Percentiles rank a stretch among this genome's conserved stretches.
Evolutionary conservation across 257 asterid genomes (phyloP).

Genomic region (Nicotiana paniculata): DNA sequence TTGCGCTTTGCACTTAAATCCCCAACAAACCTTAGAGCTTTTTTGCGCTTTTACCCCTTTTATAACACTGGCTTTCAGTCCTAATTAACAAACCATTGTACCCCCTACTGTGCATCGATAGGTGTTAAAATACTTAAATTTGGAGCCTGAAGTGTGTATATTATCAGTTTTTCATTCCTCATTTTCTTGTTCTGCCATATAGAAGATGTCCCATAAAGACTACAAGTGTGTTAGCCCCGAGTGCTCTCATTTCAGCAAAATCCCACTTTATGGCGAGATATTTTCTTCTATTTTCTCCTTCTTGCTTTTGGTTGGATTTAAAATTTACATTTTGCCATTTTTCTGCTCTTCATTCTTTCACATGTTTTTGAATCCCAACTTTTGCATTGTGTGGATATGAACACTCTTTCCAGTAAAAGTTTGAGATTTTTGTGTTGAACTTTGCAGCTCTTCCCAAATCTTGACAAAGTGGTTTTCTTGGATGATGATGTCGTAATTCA

Average conservation of each 20-base stretch:
- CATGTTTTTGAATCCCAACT: neutral
- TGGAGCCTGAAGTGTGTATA: neutral
- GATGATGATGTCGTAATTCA: slow-evolving; percentile 91
- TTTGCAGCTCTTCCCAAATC: slow-evolving; percentile 90
- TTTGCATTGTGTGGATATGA: neutral
- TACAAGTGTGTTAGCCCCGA: neutral
- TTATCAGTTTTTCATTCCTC: neutral
- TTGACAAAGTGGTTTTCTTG: slow-evolving; percentile 90
- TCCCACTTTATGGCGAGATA: neutral
- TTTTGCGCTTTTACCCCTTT: too few relatives aligned
- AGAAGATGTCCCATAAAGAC: neutral
- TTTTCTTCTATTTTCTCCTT: neutral
- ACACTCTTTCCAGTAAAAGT: neutral
- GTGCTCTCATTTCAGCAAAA: neutral
- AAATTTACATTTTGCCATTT: neutral
- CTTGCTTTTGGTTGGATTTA: neutral
- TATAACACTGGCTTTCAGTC: neutral
- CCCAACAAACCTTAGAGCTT: too few relatives aligned
- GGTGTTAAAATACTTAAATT: neutral
- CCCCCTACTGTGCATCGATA: neutral
- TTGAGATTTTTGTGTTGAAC: slow-evolving; percentile 5
- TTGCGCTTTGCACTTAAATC: too few relatives aligned
- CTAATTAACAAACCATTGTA: neutral
- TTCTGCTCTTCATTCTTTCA: neutral
- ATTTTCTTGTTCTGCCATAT: neutral